phyloP scores from a whole-genome alignment of 306 rosid species.

The Delonix regia region DNA sequence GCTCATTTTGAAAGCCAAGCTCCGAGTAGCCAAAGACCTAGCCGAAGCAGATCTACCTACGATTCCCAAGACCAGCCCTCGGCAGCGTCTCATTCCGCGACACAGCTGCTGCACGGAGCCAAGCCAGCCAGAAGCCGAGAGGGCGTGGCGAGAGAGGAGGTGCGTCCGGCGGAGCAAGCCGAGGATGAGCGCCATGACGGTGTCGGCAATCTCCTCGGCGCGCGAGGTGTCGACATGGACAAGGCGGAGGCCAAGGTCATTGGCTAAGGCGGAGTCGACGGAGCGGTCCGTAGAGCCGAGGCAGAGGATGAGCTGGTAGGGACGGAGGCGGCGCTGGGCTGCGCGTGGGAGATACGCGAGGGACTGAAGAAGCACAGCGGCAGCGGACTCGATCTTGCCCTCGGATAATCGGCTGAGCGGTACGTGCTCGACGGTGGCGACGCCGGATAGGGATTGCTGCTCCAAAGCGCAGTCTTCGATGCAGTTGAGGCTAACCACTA shows the following conservation, averaged over 20 bases:
- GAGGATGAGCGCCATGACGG: slow-evolving; percentile 94
- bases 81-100: slow-evolving; percentile 97
- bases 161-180: slow-evolving; percentile 96
- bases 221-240: slow-evolving; percentile 89
- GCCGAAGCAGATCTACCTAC: slow-evolving; percentile 96
- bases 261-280: slow-evolving; percentile 81
- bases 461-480: slow-evolving; percentile 86
- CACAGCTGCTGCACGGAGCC: slow-evolving; percentile 96
- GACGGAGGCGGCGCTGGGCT: slow-evolving; percentile 95
- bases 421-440: slow-evolving; percentile 79
- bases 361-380: slow-evolving; percentile 89
- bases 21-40: slow-evolving; percentile 83
- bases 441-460: slow-evolving; percentile 75
- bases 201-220: slow-evolving; percentile 95
- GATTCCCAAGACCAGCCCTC: slow-evolving; percentile 91
- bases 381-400: slow-evolving; percentile 89
- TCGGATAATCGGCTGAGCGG: slow-evolving; percentile 88
- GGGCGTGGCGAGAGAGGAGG: slow-evolving; percentile 85
- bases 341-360: slow-evolving; percentile 96
- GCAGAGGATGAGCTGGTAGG: slow-evolving; percentile 88
- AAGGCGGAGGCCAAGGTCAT: slow-evolving; percentile 89
- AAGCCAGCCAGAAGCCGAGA: slow-evolving; percentile 97
- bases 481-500: slow-evolving; percentile 89
- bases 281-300: slow-evolving; percentile 93
- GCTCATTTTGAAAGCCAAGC: slow-evolving; percentile 96